phyloP scores from a whole-genome alignment of 768 basidiomycete genomes.

The Gloeopeniophorella convolvens region DNA sequence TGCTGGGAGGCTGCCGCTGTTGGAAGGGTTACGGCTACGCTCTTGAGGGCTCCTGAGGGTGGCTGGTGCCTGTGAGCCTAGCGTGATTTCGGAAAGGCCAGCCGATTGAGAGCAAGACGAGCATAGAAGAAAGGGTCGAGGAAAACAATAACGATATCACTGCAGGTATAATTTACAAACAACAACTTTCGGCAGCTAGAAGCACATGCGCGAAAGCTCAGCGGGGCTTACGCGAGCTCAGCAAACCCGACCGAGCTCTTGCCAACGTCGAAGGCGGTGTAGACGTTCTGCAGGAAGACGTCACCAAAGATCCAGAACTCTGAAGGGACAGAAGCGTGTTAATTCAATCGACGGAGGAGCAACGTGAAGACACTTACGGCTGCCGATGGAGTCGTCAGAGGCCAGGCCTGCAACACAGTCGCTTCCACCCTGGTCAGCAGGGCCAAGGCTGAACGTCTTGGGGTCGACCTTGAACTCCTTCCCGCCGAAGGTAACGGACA shows the following conservation, averaged over 20 bases:
- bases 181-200: too few species aligned
- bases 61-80: too few species aligned
- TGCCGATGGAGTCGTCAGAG: background rate
- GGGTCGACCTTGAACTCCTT: slow-evolving; percentile 23
- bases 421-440: slow-evolving; percentile 14
- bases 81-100: too few species aligned
- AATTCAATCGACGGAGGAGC: background rate
- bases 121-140: too few species aligned
- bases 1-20: too few species aligned
- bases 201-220: too few species aligned
- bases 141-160: too few species aligned
- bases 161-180: too few species aligned
- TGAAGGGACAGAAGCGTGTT: background rate
- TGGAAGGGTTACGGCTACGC: too few species aligned
- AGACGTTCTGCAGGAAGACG: slow-evolving; percentile 2
- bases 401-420: slow-evolving; percentile 21
- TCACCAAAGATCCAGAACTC: slow-evolving; percentile 2
- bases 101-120: too few species aligned
- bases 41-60: too few species aligned
- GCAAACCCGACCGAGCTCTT: background rate
- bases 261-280: background rate
- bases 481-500: slow-evolving; percentile 28
- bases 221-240: background rate
- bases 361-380: background rate
- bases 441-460: slow-evolving; percentile 26